Percentiles rank a stretch among this genome's conserved stretches.
phyloP scores from a whole-genome alignment of 2,329 filamentous ascomycete genomes.

The Niveomyces coronatus region DNA sequence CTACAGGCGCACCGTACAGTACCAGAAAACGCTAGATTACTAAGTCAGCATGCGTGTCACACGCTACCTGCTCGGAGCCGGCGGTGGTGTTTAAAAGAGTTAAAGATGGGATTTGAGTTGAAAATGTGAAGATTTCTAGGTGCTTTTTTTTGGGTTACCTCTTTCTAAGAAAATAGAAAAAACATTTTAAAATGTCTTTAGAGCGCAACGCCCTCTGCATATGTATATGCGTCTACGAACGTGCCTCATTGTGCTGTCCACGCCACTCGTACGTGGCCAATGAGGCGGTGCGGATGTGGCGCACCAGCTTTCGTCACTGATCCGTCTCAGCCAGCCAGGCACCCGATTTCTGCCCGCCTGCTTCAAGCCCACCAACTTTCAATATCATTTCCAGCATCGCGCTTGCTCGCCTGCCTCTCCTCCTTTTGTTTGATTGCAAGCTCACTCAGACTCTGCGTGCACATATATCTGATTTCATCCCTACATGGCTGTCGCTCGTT shows the following conservation, averaged over 20 bases:
- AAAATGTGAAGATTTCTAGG: too few relatives aligned
- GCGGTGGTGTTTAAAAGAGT: too few relatives aligned
- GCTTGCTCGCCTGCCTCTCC: constrained; percentile 2
- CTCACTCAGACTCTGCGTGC: constrained; percentile 1
- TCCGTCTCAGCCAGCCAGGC: constrained; percentile 4
- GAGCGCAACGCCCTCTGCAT: too few relatives aligned
- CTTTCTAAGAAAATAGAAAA: too few relatives aligned
- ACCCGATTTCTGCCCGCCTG: constrained; percentile 7
- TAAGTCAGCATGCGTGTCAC: too few relatives aligned
- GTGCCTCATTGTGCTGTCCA: neutral
- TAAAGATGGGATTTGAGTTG: too few relatives aligned
- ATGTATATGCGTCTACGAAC: too few relatives aligned
- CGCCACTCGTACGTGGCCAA: constrained; percentile 9
- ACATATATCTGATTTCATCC: neutral
- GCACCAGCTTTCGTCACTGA: constrained; percentile 9
- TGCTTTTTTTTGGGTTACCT: too few relatives aligned
- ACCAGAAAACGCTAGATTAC: too few relatives aligned
- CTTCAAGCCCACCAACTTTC: constrained; percentile 7
- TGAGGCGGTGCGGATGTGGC: constrained; percentile 10
- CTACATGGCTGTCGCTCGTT: constrained; percentile 5
- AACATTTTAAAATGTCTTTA: too few relatives aligned
- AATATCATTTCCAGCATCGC: constrained; percentile 3
- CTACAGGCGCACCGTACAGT: too few relatives aligned
- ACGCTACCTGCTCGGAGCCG: too few relatives aligned
- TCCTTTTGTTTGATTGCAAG: neutral